Conservation (phyloP, 805 yeast species). For the Scheffersomyces coipomensis region DNA sequence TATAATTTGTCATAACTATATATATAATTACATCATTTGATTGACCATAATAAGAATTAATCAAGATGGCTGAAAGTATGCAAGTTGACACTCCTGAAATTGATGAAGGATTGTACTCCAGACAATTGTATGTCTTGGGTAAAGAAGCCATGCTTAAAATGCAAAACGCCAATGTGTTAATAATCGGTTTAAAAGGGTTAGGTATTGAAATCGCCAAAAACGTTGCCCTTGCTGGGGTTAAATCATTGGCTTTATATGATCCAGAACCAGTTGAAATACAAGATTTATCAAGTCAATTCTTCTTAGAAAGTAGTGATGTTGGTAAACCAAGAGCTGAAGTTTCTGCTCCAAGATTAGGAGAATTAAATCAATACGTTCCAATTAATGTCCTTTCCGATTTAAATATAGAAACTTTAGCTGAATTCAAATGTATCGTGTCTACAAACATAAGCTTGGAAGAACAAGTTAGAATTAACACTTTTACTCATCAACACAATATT, state of each 20-base stretch:
- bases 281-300: slow-evolving; percentile 90
- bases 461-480: slow-evolving; percentile 70
- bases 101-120: slow-evolving; percentile 93
- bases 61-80: slow-evolving; percentile 28
- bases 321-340: slow-evolving; percentile 78
- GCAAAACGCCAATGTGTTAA: slow-evolving; percentile 90
- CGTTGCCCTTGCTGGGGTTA: slow-evolving; percentile 96
- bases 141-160: slow-evolving; percentile 97
- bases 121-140: slow-evolving; percentile 95
- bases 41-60: too few species aligned
- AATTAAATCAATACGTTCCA: slow-evolving; percentile 89
- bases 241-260: slow-evolving; percentile 82
- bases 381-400: slow-evolving; percentile 62
- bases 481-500: slow-evolving; percentile 71
- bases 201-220: slow-evolving; percentile 97
- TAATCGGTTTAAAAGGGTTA: slow-evolving; percentile 86
- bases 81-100: slow-evolving; percentile 54
- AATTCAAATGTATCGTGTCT: slow-evolving; percentile 81
- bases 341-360: slow-evolving; percentile 66
- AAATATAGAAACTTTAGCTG: slow-evolving; percentile 49
- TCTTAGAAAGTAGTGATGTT: slow-evolving; percentile 65
- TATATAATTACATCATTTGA: too few species aligned
- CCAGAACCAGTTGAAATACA: slow-evolving; percentile 62
- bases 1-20: too few species aligned
- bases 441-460: slow-evolving; percentile 71